A percentile compares a stretch with the other conserved stretches of the same genome.
phyloP scores from a whole-genome alignment of 163 green algal species.

The Chlorella variabilis region DNA sequence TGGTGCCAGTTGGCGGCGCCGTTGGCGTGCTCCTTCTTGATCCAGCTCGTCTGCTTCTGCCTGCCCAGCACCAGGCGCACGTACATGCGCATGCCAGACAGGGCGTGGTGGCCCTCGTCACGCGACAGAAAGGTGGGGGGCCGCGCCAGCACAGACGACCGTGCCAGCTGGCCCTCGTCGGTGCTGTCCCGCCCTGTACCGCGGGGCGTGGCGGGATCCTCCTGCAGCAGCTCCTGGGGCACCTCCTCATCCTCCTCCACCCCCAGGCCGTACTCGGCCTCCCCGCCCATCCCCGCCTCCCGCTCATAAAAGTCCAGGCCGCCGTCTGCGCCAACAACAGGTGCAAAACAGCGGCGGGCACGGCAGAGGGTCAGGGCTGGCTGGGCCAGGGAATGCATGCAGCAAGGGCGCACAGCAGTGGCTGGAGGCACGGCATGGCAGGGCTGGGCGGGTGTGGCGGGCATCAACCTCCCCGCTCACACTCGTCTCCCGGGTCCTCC shows the following conservation, averaged over 20 bases:
- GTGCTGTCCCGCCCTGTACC: background rate
- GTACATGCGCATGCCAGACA: slow-evolving; percentile 13
- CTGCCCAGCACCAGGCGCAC: slow-evolving; percentile 37
- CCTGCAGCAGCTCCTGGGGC: background rate
- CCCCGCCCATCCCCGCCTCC: background rate
- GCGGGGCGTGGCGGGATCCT: background rate
- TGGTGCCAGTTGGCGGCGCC: slow-evolving; percentile 11
- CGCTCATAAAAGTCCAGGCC: background rate
- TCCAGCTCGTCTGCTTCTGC: slow-evolving; percentile 36
- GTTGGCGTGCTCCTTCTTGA: background rate
- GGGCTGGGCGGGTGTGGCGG: no score
- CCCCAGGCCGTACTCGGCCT: background rate
- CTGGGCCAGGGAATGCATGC: no score
- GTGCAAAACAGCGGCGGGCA: background rate
- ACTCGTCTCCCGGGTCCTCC: slow-evolving; percentile 5
- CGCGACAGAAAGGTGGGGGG: background rate
- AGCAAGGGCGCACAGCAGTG: no score
- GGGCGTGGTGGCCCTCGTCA: background rate
- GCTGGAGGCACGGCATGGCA: no score
- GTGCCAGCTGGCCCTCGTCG: background rate
- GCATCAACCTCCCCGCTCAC: slow-evolving; percentile 4
- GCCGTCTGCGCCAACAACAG: background rate
- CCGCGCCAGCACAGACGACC: background rate
- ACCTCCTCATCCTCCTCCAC: background rate
- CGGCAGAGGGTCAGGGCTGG: background rate